Percentiles rank a stretch among this genome's conserved stretches.
Evolutionary conservation across 352 stramenopile genomes (phyloP).

Genomic region (Phytophthora palmivora): DNA sequence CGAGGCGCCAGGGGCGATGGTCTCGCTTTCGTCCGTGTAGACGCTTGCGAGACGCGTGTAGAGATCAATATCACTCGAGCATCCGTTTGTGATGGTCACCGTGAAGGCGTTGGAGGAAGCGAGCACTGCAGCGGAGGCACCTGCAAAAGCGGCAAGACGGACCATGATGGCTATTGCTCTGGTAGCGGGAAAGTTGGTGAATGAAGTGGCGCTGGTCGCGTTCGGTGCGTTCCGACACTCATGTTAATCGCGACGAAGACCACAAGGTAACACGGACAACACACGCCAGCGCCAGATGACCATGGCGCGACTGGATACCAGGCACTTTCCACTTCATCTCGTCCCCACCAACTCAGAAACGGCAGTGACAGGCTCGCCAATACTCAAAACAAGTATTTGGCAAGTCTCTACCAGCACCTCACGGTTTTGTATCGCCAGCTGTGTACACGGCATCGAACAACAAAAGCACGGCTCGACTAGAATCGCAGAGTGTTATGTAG

Average conservation of each 20-base stretch:
- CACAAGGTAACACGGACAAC: constrained; percentile 9
- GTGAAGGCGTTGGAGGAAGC: constrained; percentile 45
- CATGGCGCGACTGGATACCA: constrained; percentile 37
- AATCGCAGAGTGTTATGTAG: background rate
- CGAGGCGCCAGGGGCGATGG: constrained; percentile 49
- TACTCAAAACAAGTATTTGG: constrained; percentile 17
- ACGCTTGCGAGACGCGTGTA: constrained; percentile 58
- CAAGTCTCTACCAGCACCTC: background rate
- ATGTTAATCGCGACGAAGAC: constrained; percentile 9
- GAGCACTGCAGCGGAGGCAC: constrained; percentile 30
- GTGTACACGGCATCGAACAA: constrained; percentile 17
- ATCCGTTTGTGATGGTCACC: constrained; percentile 73
- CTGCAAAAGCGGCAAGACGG: constrained; percentile 26
- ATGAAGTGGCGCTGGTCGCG: constrained; percentile 20
- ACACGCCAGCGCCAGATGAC: constrained; percentile 30
- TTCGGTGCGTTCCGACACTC: constrained; percentile 13
- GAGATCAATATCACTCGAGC: constrained; percentile 58
- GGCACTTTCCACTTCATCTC: constrained; percentile 7
- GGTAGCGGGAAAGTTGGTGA: constrained; percentile 31
- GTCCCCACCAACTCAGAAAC: constrained; percentile 30
- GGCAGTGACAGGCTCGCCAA: constrained; percentile 18
- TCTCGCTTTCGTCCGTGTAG: constrained; percentile 54
- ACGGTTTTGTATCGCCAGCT: constrained; percentile 31
- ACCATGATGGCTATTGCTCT: constrained; percentile 34
- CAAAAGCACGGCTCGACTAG: constrained; percentile 20